Conservation (phyloP, 2,329 filamentous ascomycete species). For the Cadophora gregata region DNA sequence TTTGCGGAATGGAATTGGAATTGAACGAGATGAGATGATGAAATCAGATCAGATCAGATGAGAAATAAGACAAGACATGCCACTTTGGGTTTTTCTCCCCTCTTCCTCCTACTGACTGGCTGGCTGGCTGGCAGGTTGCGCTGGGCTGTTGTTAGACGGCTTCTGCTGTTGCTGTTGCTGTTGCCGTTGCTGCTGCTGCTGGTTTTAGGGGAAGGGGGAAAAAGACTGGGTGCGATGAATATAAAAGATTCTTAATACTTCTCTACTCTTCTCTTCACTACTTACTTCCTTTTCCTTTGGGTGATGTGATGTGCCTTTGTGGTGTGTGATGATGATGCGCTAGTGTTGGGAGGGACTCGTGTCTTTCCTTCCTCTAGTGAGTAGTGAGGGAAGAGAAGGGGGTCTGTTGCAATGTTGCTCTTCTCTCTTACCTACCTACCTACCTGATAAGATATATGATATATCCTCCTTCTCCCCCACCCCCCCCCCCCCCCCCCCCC, state of each 20-base stretch:
- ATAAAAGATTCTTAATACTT: conserved; percentile 12
- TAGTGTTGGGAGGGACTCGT: too few species aligned
- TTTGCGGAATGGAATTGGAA: neutral
- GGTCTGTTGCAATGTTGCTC: too few species aligned
- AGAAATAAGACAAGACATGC: conserved; percentile 17
- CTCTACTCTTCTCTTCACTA: neutral
- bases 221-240: too few species aligned
- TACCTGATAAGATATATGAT: too few species aligned
- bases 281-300: too few species aligned
- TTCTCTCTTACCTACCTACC: too few species aligned
- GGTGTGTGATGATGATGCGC: neutral
- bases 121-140: too few species aligned
- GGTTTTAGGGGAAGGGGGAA: too few species aligned
- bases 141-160: conserved; percentile 11
- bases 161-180: conserved; percentile 3
- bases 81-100: conserved; percentile 11
- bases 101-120: neutral
- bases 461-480: too few species aligned
- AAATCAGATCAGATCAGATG: neutral
- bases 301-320: too few species aligned
- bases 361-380: neutral
- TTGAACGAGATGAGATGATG: neutral
- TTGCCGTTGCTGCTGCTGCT: too few species aligned
- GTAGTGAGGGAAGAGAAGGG: neutral
- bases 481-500: too few species aligned